phyloP scores from a whole-genome alignment of 768 basidiomycete species.

The Boletus speciosus region DNA sequence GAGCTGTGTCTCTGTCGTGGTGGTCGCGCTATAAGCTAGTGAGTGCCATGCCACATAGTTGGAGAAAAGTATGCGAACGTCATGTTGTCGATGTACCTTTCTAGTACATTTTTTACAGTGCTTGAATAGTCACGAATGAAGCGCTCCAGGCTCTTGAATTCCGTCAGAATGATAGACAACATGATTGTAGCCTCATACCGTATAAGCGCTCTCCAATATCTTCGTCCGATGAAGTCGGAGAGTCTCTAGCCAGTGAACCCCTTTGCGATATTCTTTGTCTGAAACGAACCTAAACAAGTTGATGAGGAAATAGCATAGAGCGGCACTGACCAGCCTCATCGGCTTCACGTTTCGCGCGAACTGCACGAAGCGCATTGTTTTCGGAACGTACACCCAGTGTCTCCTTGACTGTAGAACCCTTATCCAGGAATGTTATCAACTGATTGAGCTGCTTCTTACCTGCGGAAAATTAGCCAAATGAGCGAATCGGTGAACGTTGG shows the following conservation, averaged over 20 bases:
- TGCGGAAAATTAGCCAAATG: constrained; percentile 24
- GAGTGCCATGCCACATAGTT: neutral
- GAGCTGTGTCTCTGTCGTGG: constrained; percentile 69
- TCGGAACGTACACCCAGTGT: constrained; percentile 52
- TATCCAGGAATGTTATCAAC: constrained; percentile 81
- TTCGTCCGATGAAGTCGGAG: constrained; percentile 78
- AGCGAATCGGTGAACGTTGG: neutral
- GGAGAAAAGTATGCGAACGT: constrained; percentile 34
- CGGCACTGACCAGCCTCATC: constrained; percentile 75
- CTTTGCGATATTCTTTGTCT: constrained; percentile 91
- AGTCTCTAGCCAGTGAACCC: constrained; percentile 91
- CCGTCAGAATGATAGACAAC: constrained; percentile 10
- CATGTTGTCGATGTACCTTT: constrained; percentile 78
- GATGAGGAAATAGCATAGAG: neutral
- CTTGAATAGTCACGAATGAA: constrained; percentile 73
- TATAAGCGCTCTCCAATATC: constrained; percentile 78
- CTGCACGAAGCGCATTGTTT: constrained; percentile 66
- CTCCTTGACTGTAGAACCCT: constrained; percentile 64
- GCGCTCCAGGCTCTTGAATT: constrained; percentile 67
- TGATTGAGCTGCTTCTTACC: constrained; percentile 87
- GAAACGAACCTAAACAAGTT: constrained; percentile 4
- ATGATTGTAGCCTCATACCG: constrained; percentile 39
- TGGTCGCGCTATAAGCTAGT: constrained; percentile 59
- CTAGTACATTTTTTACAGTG: constrained; percentile 59
- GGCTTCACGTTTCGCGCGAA: constrained; percentile 82